Conservation (phyloP, 2,329 filamentous ascomycete species). For the Cladosporium phlei region DNA sequence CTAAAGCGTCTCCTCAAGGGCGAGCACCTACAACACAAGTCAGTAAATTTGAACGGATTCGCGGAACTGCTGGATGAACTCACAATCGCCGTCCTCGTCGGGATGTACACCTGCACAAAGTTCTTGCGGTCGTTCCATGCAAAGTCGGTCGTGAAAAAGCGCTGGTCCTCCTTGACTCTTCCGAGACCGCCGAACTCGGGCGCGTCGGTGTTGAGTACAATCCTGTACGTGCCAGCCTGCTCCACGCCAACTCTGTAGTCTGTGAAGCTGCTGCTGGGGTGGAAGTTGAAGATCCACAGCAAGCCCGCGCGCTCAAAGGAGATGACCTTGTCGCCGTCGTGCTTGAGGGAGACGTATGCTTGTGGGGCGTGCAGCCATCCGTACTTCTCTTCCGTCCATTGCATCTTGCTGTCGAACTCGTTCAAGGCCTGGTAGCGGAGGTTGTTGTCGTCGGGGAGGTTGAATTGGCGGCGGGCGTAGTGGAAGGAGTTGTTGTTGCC, state of each 20-base stretch:
- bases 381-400: constrained; percentile 78
- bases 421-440: constrained; percentile 89
- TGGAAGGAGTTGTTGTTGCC: constrained; percentile 49
- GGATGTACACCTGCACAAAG: constrained; percentile 88
- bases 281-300: constrained; percentile 95
- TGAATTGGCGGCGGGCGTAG: constrained; percentile 71
- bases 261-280: constrained; percentile 75
- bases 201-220: constrained; percentile 78
- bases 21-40: not conserved
- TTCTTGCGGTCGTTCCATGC: constrained; percentile 87
- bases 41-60: too few species aligned
- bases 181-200: constrained; percentile 73
- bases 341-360: constrained; percentile 89
- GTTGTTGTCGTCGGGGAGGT: constrained; percentile 78
- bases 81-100: constrained; percentile 76
- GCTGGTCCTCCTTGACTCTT: constrained; percentile 70
- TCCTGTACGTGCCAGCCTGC: constrained; percentile 73
- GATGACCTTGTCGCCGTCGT: constrained; percentile 88
- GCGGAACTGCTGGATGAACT: too few species aligned
- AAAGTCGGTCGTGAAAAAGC: constrained; percentile 89
- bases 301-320: constrained; percentile 90
- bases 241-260: constrained; percentile 93
- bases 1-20: constrained; percentile 10
- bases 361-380: constrained; percentile 84
- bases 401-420: constrained; percentile 90